phyloP scores from a whole-genome alignment of 148 eudicot genomes.

The Linanthus parryae region DNA sequence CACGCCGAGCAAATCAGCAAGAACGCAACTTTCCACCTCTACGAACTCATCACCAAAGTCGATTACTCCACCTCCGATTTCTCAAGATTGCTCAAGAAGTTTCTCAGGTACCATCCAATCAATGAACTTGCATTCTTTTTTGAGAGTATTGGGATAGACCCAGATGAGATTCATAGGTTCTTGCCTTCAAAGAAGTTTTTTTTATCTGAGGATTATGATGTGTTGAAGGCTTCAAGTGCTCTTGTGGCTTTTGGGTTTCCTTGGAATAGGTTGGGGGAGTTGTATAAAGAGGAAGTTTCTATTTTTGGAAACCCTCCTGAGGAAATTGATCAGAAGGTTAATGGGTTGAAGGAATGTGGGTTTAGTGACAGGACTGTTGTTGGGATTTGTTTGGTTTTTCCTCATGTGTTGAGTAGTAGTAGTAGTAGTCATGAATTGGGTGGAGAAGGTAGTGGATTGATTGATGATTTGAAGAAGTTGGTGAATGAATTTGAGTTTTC shows the following conservation, averaged over 20 bases:
- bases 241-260: constrained; percentile 67
- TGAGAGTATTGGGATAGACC: constrained; percentile 71
- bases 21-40: constrained; percentile 32
- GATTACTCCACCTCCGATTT: constrained; percentile 27
- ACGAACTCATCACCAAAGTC: constrained; percentile 29
- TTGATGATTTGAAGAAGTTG: constrained; percentile 48
- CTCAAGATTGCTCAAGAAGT: constrained; percentile 27
- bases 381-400: constrained; percentile 67
- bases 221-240: constrained; percentile 48
- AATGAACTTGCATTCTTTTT: constrained; percentile 69
- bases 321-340: constrained; percentile 29
- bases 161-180: constrained; percentile 24
- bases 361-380: constrained; percentile 30
- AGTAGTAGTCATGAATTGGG: constrained; percentile 14
- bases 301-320: constrained; percentile 31
- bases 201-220: constrained; percentile 41
- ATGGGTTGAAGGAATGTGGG: constrained; percentile 36
- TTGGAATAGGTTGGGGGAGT: constrained; percentile 57
- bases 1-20: constrained; percentile 53
- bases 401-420: constrained; percentile 44
- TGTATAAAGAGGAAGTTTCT: constrained; percentile 42
- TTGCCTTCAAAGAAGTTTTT: constrained; percentile 37
- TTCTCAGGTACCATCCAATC: constrained; percentile 68
- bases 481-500: constrained; percentile 42
- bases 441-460: constrained; percentile 29